Base-by-base conservation (phyloP, 1,284 basidiomycete genomes). In the Ceratobasidium theobromae region DNA sequence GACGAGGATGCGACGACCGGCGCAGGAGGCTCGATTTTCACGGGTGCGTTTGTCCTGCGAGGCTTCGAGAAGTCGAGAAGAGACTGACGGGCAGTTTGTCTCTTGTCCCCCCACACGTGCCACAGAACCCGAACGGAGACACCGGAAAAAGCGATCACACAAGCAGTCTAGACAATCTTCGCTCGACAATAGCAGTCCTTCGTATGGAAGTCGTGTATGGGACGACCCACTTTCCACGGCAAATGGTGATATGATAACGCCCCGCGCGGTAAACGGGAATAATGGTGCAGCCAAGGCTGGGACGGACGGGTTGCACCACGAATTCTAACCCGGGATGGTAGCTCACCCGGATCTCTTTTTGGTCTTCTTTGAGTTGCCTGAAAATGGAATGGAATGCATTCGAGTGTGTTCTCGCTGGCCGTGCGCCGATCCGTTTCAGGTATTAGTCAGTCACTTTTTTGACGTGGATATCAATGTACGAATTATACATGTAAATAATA, bases 1-100 rank as follows among this genome's bases (percentile, higher is more conserved):
- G 57, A 60, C 45, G 57, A 60, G 28, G 57, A 60, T 25, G 57
- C 57, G n/a, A 25, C 43, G n/a, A 60, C 57, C 2, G 57, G 57
- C 9, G 18, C 45, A 16, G 57, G 57, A 1, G 57, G 57, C 4
- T 60, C 57, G 57, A 60, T 60, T 33, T 60, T 49, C 46, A 49
- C 57, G 27, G 57, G 57, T 60, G 32, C 57, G 46, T 49, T n/a
- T 32, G 27, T 32, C n/a, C 38, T 25, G 40, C 32, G 21, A 11
- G 9, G 43, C 43, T 45, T 38, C 35, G 35, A 21, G 43, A 51
- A 25, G 6, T 28, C 9, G 6, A 25, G 28, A 38, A 8, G 8
- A 38, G 16, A 38, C n/a, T n/a, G n/a, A n/a, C n/a, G n/a, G n/a
- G n/a, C n/a, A n/a, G n/a, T n/a, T n/a, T n/a, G n/a, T n/a, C n/a